These are phyloP conservation scores for Kingdonia uniflora DNA, from an alignment of 164 flowering plant genomes.

Conservation along the genomic window DNA sequence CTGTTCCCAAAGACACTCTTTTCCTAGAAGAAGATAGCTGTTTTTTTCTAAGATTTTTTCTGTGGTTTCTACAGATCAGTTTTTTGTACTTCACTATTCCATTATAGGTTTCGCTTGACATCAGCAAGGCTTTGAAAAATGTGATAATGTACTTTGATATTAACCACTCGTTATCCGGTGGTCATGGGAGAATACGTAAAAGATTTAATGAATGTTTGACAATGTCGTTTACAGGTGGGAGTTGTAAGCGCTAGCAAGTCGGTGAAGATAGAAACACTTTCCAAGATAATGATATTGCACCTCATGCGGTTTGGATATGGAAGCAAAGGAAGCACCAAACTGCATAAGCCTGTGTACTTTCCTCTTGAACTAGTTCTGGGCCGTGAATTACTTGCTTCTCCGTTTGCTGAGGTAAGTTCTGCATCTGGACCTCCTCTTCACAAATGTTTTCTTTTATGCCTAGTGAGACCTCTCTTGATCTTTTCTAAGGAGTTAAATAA, in stretches of 20 bases:
- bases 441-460: too few species aligned
- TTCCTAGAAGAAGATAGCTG: too few species aligned
- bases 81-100: too few species aligned
- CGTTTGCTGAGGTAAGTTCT: conserved; percentile 52
- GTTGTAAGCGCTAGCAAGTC: conserved; percentile 76
- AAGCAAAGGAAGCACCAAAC: conserved; percentile 80
- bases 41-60: too few species aligned
- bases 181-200: not conserved
- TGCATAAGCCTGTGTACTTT: conserved; percentile 71
- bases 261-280: conserved; percentile 61
- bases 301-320: conserved; percentile 95
- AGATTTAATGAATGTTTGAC: not conserved
- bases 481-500: too few species aligned
- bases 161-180: not conserved
- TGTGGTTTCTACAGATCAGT: too few species aligned
- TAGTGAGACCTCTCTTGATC: too few species aligned
- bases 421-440: not conserved
- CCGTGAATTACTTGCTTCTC: conserved; percentile 67
- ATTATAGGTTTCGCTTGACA: too few species aligned
- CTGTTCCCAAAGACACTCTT: too few species aligned
- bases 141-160: too few species aligned
- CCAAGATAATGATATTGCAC: conserved; percentile 89
- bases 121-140: too few species aligned
- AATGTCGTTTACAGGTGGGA: conserved; percentile 15
- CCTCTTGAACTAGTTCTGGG: conserved; percentile 69